Evolutionary conservation across 208 protist species (phyloP).

Genomic region (Leishmania braziliensis): DNA sequence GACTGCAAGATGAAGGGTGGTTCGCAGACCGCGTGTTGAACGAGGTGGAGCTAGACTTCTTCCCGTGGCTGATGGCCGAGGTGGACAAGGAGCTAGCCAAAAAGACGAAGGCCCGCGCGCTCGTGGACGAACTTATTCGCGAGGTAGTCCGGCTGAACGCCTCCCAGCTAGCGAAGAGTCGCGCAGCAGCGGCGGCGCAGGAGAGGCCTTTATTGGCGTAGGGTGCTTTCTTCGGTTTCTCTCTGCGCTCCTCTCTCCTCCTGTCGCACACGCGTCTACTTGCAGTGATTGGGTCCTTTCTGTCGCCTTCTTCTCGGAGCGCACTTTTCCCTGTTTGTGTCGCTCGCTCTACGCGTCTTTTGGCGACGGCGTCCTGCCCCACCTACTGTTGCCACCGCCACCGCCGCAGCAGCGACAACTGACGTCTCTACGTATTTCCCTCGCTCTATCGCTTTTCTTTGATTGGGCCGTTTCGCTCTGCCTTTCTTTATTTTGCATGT

Average conservation of each 20-base stretch:
- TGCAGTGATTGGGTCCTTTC: not conserved
- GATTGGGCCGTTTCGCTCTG: not conserved
- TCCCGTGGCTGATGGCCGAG: slow-evolving; percentile 93
- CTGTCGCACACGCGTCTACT: not conserved
- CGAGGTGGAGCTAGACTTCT: slow-evolving; percentile 95
- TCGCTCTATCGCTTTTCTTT: not conserved
- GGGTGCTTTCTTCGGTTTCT: not conserved
- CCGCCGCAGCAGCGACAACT: not conserved
- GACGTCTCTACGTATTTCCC: not conserved
- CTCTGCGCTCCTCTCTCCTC: not conserved
- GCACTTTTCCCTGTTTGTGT: not conserved
- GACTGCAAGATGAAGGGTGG: slow-evolving; percentile 94
- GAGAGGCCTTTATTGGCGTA: slow-evolving; percentile 4
- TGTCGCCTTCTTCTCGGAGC: not conserved
- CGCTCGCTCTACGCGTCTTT: not conserved
- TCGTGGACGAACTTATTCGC: slow-evolving; percentile 89
- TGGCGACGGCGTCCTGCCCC: not conserved
- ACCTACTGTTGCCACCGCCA: not conserved
- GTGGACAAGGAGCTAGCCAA: slow-evolving; percentile 85
- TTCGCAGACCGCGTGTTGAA: slow-evolving; percentile 94
- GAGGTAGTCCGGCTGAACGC: slow-evolving; percentile 77
- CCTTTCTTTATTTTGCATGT: slow-evolving; percentile 8
- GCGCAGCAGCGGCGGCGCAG: not conserved
- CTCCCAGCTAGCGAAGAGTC: slow-evolving; percentile 41
- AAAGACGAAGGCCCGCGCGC: slow-evolving; percentile 70